Evolutionary conservation across 2,329 filamentous ascomycete species (phyloP).

Genomic region (Paraconiothyrium brasiliense): DNA sequence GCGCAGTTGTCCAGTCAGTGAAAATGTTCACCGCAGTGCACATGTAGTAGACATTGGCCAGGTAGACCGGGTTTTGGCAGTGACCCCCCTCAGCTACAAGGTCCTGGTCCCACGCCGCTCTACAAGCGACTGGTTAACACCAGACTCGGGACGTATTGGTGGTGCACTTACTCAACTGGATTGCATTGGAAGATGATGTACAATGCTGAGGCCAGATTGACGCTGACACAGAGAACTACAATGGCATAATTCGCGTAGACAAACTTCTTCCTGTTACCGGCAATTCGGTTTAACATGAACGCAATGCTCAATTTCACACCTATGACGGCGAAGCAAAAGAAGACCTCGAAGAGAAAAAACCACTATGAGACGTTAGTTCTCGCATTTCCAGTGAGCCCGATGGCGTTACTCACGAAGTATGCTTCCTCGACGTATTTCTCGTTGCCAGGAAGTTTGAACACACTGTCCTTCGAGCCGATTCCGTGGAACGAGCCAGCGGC

Average conservation of each 20-base stretch:
- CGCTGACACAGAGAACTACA: slow-evolving; percentile 39
- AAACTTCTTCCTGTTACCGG: slow-evolving; percentile 37
- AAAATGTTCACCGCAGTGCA: slow-evolving; percentile 49
- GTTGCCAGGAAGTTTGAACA: slow-evolving; percentile 25
- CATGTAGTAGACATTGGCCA: slow-evolving; percentile 47
- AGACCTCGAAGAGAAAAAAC: slow-evolving; percentile 51
- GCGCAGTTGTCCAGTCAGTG: slow-evolving; percentile 49
- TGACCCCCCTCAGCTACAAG: slow-evolving; percentile 35
- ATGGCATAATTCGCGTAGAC: slow-evolving; percentile 40
- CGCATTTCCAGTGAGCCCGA: not conserved
- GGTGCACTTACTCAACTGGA: slow-evolving; percentile 34
- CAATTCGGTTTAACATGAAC: slow-evolving; percentile 48
- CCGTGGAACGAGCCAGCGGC: slow-evolving; percentile 43
- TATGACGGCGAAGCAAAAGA: slow-evolving; percentile 49
- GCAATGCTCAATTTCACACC: slow-evolving; percentile 50
- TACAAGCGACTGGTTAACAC: slow-evolving; percentile 3
- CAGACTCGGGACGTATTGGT: not conserved
- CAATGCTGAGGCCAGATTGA: slow-evolving; percentile 43
- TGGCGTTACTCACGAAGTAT: slow-evolving; percentile 27
- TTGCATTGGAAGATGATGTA: slow-evolving; percentile 51
- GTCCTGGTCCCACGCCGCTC: slow-evolving; percentile 37
- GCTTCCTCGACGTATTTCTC: slow-evolving; percentile 23
- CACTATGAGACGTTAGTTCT: slow-evolving; percentile 31
- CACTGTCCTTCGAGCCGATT: slow-evolving; percentile 39
- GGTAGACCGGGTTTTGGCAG: slow-evolving; percentile 35